Evolutionary conservation across 2,329 filamentous ascomycete species (phyloP).

Genomic region (Trichoderma sp.): DNA sequence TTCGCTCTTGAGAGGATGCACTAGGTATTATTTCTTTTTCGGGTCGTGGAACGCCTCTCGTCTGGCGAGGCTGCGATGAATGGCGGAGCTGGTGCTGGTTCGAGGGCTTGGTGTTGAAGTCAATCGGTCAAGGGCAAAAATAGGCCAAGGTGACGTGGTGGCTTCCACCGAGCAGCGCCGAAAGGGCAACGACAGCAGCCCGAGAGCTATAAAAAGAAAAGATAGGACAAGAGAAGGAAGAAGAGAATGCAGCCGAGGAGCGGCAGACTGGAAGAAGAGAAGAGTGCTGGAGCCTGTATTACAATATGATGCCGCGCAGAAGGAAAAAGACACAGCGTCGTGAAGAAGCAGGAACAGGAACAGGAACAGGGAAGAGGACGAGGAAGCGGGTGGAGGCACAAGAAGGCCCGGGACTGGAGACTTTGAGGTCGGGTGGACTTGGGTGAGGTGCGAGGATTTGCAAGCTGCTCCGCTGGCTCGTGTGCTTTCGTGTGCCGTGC

Average conservation of each 20-base stretch:
- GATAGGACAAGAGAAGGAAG: neutral
- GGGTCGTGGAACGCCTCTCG: constrained; percentile 11
- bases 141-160: constrained; percentile 26
- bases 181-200: constrained; percentile 14
- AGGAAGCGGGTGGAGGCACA: constrained; percentile 23
- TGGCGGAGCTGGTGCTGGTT: constrained; percentile 21
- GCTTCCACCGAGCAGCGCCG: constrained; percentile 16
- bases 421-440: no score
- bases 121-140: constrained; percentile 25
- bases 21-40: constrained; percentile 20
- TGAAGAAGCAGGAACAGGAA: neutral
- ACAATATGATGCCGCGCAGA: constrained; percentile 39
- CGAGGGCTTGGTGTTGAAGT: constrained; percentile 21
- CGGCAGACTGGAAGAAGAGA: constrained; percentile 20
- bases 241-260: constrained; percentile 17
- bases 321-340: constrained; percentile 25
- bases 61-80: constrained; percentile 24
- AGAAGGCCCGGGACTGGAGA: no score
- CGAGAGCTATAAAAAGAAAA: neutral
- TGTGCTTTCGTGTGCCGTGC: constrained; percentile 11
- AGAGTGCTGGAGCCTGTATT: constrained; percentile 41
- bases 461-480: constrained; percentile 18
- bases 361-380: neutral
- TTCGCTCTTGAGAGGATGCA: constrained; percentile 8
- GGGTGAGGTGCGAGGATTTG: constrained; percentile 20